Evolutionary conservation across 116 monocot species (phyloP), one percentile per base, ranked within the genome.

Genomic region (Dioscorea cayenensis): DNA sequence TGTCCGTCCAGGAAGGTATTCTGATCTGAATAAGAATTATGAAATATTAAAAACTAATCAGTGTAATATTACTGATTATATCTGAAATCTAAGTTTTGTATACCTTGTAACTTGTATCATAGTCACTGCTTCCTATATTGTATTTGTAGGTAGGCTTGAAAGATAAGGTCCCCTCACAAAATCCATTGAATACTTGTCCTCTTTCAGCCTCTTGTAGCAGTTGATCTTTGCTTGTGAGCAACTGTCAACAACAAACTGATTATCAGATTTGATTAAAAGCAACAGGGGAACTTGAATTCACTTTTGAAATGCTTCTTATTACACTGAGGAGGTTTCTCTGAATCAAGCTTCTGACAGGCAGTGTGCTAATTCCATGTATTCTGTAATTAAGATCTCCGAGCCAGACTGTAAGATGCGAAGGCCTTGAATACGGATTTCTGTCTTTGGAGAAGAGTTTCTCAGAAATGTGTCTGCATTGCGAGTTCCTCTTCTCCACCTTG

Each of bases 141-240:
- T 81, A 81, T 58, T 85, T 85, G 69, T 85, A 85, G 9, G 84
- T 85, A 20, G 84, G 84, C 29, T 85, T 82, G 66, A 85, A 85
- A 9, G 72, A 69, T 58, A 85, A 76, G 28, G 58, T 78, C 59
- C 85, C 85, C 55, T 85, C 85, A 16, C 74, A 81, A 25, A 81
- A 85, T 11, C 81, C 85, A 64, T 73, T 74, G 75, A 85, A 85
- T 3, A 85, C 81, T 22, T 75, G 52, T 5, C 85, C 81, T 68
- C 72, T 85, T 70, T 79, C 72, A 23, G 85, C 85, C 62, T 85
- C 81, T 76, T 78, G 72, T 9, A 81, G 73, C 49, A 85, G 73
- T 65, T 85, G 82, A 71, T 85, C 79, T 63, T 76, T 85, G 67
- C 74, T 70, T 9, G 65, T 78, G 43, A 78, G 78, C 50, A 65